Evolutionary conservation across 192 early-diverging fungal species (phyloP).

Genomic region (Powellomyces hirtus): DNA sequence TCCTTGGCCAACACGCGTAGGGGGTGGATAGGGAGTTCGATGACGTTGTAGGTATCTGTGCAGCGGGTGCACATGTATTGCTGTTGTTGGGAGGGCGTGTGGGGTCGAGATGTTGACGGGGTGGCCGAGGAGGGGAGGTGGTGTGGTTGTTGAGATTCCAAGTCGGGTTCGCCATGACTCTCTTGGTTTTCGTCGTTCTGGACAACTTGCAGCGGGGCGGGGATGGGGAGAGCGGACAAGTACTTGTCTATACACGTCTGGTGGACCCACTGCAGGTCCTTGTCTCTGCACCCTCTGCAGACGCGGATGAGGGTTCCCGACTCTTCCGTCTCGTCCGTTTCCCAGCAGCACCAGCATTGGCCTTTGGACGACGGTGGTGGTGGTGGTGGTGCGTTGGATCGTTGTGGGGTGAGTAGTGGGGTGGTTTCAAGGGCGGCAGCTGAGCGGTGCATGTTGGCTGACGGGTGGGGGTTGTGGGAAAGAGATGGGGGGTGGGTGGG

Average conservation of each 20-base stretch:
- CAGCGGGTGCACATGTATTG: constrained; percentile 44
- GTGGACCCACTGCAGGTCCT: constrained; percentile 53
- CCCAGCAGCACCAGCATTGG: constrained; percentile 3
- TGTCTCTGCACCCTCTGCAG: constrained; percentile 52
- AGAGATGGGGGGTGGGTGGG: no score
- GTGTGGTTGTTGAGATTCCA: not conserved
- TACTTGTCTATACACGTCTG: constrained; percentile 49
- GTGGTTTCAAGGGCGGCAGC: no score
- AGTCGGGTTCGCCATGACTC: no score
- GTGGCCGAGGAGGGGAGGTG: not conserved
- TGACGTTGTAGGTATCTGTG: constrained; percentile 35
- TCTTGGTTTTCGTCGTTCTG: no score
- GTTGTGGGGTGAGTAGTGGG: not conserved
- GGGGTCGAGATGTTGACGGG: constrained; percentile 1
- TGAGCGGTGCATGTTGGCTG: no score
- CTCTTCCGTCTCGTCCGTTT: not conserved
- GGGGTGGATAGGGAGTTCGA: constrained; percentile 17
- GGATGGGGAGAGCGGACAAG: constrained; percentile 35
- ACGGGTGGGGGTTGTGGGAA: no score
- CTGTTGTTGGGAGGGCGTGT: not conserved
- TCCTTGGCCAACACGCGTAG: constrained; percentile 14
- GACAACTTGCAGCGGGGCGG: not conserved
- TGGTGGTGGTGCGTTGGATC: not conserved
- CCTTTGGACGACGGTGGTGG: not conserved
- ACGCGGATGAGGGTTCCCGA: constrained; percentile 39